A percentile compares a stretch with the other conserved stretches of the same genome.
Evolutionary conservation across 2,329 filamentous ascomycete species (phyloP).

Genomic region (Scopulariopsis brevicaulis): DNA sequence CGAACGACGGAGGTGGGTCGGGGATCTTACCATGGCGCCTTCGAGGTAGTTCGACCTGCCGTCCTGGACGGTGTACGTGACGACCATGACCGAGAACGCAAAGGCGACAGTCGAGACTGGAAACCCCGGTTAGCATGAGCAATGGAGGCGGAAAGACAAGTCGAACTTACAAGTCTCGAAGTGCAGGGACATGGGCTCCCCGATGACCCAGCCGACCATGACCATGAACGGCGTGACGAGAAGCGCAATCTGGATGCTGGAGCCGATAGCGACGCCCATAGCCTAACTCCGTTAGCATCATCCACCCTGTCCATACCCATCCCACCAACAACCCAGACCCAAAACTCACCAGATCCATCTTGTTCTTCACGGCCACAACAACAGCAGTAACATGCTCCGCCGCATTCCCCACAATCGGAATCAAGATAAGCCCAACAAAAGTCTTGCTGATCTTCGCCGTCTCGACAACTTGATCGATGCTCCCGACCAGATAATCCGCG

Average conservation of each 20-base stretch:
- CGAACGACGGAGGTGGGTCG: slow-evolving; percentile 11
- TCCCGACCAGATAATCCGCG: slow-evolving; percentile 67
- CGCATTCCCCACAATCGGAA: slow-evolving; percentile 71
- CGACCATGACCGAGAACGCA: slow-evolving; percentile 63
- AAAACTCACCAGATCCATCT: slow-evolving; percentile 44
- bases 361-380: slow-evolving; percentile 67
- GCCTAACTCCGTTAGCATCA: slow-evolving; percentile 20
- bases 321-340: slow-evolving; percentile 3
- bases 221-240: slow-evolving; percentile 74
- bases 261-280: slow-evolving; percentile 73
- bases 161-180: slow-evolving; percentile 49
- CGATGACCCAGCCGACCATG: slow-evolving; percentile 68
- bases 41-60: slow-evolving; percentile 79
- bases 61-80: slow-evolving; percentile 67
- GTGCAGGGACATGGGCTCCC: slow-evolving; percentile 62
- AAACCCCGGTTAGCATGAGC: not conserved
- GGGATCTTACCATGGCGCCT: slow-evolving; percentile 54
- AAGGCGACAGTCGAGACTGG: slow-evolving; percentile 65
- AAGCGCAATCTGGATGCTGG: slow-evolving; percentile 72
- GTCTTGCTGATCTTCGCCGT: slow-evolving; percentile 64
- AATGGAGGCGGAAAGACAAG: not conserved
- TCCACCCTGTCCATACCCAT: not conserved
- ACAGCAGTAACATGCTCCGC: slow-evolving; percentile 75
- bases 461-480: slow-evolving; percentile 61
- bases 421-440: slow-evolving; percentile 69